Evolutionary conservation across 2,329 filamentous ascomycete species (phyloP).

Genomic region (Trichoderma simmonsii): DNA sequence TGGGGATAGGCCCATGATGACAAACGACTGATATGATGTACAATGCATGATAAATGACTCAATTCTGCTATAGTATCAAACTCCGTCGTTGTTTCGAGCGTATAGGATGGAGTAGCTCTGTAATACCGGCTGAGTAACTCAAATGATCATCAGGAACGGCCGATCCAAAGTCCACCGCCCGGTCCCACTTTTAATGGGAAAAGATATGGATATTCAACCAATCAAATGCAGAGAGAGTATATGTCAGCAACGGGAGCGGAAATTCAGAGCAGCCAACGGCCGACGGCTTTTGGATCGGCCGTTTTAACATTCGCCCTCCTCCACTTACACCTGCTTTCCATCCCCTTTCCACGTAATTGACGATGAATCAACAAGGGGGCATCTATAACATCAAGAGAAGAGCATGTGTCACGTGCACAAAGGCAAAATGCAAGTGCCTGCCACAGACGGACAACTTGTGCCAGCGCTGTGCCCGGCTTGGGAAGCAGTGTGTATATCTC

Average conservation of each 20-base stretch:
- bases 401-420: constrained; percentile 19
- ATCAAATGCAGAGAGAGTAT: neutral
- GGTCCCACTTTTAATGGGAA: neutral
- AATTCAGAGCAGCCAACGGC: neutral
- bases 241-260: constrained; percentile 9
- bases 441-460: constrained; percentile 9
- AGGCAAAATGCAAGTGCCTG: constrained; percentile 15
- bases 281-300: constrained; percentile 11
- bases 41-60: neutral
- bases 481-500: constrained; percentile 17
- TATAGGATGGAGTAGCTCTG: neutral
- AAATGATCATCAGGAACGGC: neutral
- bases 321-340: neutral
- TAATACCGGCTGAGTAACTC: neutral
- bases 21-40: neutral
- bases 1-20: neutral
- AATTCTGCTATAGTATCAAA: neutral
- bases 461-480: constrained; percentile 15
- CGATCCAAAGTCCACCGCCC: neutral
- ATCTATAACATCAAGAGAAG: constrained; percentile 5
- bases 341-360: neutral
- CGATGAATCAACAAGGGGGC: neutral
- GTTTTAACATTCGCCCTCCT: neutral
- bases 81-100: neutral
- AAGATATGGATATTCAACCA: neutral